phyloP scores from a whole-genome alignment of 768 basidiomycete genomes.

The Podaxis rugospora region DNA sequence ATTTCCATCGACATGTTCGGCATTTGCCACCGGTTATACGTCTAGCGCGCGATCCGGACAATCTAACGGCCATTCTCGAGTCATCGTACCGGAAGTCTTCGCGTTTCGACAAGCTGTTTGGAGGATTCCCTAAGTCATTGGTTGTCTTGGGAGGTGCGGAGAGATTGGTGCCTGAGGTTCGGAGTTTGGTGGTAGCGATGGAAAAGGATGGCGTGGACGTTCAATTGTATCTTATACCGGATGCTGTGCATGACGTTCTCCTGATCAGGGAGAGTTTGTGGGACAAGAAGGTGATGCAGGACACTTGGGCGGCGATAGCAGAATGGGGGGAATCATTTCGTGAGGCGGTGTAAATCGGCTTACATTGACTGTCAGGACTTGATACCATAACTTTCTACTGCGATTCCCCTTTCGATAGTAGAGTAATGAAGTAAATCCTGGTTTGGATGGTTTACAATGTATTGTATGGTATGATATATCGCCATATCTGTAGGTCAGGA shows the following conservation, averaged over 20 bases:
- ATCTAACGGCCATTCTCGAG: slow-evolving; percentile 14
- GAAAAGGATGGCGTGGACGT: slow-evolving; percentile 32
- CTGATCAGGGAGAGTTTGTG: slow-evolving; percentile 41
- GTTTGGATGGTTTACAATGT: not conserved
- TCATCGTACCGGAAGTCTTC: slow-evolving; percentile 20
- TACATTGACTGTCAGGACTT: too few species aligned
- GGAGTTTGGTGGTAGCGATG: slow-evolving; percentile 35
- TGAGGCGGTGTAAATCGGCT: not conserved
- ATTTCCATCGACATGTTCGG: slow-evolving; percentile 19
- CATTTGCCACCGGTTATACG: slow-evolving; percentile 15
- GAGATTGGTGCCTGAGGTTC: slow-evolving; percentile 44
- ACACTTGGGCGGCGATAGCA: slow-evolving; percentile 32
- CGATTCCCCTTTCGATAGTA: too few species aligned
- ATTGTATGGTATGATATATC: not conserved
- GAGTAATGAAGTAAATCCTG: not conserved
- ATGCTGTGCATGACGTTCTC: slow-evolving; percentile 42
- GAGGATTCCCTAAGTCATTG: slow-evolving; percentile 38
- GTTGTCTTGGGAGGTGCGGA: slow-evolving; percentile 49
- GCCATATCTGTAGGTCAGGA: not conserved
- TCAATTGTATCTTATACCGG: slow-evolving; percentile 27
- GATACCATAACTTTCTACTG: too few species aligned
- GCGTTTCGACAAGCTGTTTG: slow-evolving; percentile 36
- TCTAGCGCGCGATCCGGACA: slow-evolving; percentile 14
- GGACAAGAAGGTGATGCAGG: slow-evolving; percentile 32
- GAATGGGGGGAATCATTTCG: slow-evolving; percentile 23